Base-by-base conservation (phyloP, 225 moss, liverwort and hornwort genomes). In the Takakia lepidozioides region DNA sequence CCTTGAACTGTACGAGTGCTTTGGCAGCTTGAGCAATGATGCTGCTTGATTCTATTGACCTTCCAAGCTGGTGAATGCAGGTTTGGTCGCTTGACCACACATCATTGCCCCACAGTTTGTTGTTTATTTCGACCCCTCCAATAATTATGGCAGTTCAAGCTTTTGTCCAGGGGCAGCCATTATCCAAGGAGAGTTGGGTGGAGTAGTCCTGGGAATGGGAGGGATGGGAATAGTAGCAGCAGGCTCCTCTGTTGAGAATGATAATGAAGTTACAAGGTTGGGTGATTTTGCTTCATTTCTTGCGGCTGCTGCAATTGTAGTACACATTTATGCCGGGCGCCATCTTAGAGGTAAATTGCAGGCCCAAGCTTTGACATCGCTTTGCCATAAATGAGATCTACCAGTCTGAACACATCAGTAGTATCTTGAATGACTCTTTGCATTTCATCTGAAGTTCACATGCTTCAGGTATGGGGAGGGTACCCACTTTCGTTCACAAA, bases 11-110 rank as follows among this genome's bases (percentile, higher is more conserved):
- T 11, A 32, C 11, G 11, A 32, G 7, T 32, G 11, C 8, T 1
- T 32, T 32, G 7, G 7, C 32, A 32, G 8, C 30, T 5, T 32
- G 5, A 5, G 32, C 7, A 6, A 32, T 6, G 7, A 6, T 32
- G 7, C 32, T 32, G 32, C 11, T 32, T 32, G 1, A 32, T 32
- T 32, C 32, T 32, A 7, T 32, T 32, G 32, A 32, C 11, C 32
- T 32, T 32, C 8, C 32, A 32, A 32, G 11, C n/a, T n/a, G n/a
- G n/a, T 41, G 51, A 49, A 25, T 73, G 70, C 92, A 92, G 92
- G 69, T 83, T 30, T 92, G 92, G 92, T 74, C 92, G 27, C 46
- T 92, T 26, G 57, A 58, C 11, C 58, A 85, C 29, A 92, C 92
- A 2, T 77, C 92, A 2, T 61, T 92, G 60, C 68, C 79, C 19